Evolutionary conservation across 495 filamentous ascomycete genomes (phyloP), one percentile per base, ranked within the genome.

Genomic region (Aspergillus nidulans): DNA sequence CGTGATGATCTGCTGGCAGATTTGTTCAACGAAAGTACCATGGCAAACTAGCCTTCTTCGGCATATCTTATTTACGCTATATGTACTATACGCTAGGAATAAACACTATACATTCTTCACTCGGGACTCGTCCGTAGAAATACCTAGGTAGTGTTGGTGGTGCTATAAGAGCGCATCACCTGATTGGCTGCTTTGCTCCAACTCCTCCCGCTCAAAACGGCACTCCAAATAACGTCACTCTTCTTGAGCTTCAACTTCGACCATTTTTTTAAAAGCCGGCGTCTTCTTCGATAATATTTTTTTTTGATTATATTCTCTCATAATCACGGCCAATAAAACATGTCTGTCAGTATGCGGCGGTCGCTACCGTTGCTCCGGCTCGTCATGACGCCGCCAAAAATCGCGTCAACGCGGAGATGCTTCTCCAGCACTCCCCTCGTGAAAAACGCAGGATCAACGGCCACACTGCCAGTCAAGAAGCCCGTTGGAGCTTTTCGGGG

Each of bases 401-500:
- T 52, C 53, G 16, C 50, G 46, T 52, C 58, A 41, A 57, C 59
- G 41, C 60, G 65, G 39, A 58, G 65, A 45, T 49, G 49, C 60
- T 74, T 77, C 61, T 72, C 72, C 26, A 57, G 61, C 47, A 73
- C 75, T 55, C 59, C 63, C 39, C 61, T 66, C 39, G 63, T 66
- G 50, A 72, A 59, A 57, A 51, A 72, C 25, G 65, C 64, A 53
- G 59, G 60, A 49, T 56, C 62, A 25, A 65, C 85, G 18, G 64
- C 62, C 26, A 63, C 85, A 19, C 64, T 90, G 57, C 88, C 89
- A 7, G 79, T 79, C 45, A 81, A 84, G 61, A 95, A 88, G 70
- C 92, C 92, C 8, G 82, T 96, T 42, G 92, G 92, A 44, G 91
- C 91, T 48, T 92, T 97, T 72, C 83, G 92, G 60, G 92, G 91